Conservation (phyloP, 106 monocot species). For the Apostasia ramifera region DNA sequence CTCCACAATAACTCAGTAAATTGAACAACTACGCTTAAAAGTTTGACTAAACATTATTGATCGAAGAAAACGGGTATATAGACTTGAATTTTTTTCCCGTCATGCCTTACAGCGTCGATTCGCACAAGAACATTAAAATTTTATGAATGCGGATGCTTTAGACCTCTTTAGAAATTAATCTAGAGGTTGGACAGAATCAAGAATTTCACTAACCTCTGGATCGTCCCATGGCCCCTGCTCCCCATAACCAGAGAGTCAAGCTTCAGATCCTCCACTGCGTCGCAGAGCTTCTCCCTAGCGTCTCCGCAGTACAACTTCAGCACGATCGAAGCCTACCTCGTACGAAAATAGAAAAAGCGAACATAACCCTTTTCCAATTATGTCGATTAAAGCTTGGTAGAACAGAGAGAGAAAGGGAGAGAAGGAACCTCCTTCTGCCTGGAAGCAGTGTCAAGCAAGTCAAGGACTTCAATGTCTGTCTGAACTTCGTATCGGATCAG, state of each 20-base stretch:
- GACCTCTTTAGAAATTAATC: background rate
- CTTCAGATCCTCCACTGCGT: slow-evolving; percentile 54
- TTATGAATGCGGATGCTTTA: background rate
- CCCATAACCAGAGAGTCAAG: slow-evolving; percentile 71
- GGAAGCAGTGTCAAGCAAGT: slow-evolving; percentile 44
- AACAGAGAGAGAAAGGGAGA: background rate
- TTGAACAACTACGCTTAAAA: background rate
- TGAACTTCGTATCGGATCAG: slow-evolving; percentile 53
- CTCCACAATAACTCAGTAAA: too few species aligned
- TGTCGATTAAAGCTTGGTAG: background rate
- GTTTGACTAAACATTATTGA: background rate
- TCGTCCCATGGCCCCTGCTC: slow-evolving; percentile 51
- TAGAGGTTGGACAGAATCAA: background rate
- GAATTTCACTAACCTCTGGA: slow-evolving; percentile 39
- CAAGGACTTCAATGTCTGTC: slow-evolving; percentile 50
- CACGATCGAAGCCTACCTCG: slow-evolving; percentile 35
- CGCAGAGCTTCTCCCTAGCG: slow-evolving; percentile 67
- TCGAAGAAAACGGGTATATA: background rate
- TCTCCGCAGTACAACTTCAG: slow-evolving; percentile 85
- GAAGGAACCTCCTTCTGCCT: slow-evolving; percentile 49
- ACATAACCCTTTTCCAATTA: background rate
- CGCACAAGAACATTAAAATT: background rate
- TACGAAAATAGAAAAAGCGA: background rate
- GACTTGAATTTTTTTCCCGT: background rate
- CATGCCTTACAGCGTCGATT: background rate